Evolutionary conservation across 129 eudicot species (phyloP).

Genomic region (Scalesia atractyloides): DNA sequence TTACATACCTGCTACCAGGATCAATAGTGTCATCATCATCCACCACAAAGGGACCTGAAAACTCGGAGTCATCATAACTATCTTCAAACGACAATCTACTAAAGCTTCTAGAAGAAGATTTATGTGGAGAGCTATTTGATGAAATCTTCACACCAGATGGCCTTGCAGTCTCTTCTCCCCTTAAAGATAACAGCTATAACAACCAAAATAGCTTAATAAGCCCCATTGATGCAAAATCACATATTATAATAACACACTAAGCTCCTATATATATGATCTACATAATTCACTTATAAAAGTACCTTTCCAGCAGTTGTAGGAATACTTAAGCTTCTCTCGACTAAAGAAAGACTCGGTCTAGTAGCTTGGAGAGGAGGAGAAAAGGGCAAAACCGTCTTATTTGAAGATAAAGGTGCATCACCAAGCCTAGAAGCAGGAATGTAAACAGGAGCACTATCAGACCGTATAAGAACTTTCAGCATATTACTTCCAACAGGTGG

Average conservation of each 20-base stretch:
- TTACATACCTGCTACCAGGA: slow-evolving; percentile 72
- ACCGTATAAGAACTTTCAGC: slow-evolving; percentile 51
- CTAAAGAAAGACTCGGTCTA: slow-evolving; percentile 42
- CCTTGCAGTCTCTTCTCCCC: slow-evolving; percentile 62
- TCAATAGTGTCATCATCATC: slow-evolving; percentile 78
- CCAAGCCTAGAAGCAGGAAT: slow-evolving; percentile 58
- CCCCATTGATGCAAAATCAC: neutral
- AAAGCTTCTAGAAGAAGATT: slow-evolving; percentile 69
- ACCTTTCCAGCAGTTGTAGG: slow-evolving; percentile 66
- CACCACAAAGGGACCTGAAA: slow-evolving; percentile 83
- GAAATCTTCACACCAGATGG: slow-evolving; percentile 49
- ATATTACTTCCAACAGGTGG: slow-evolving; percentile 63
- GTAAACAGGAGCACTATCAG: slow-evolving; percentile 81
- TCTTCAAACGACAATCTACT: slow-evolving; percentile 72
- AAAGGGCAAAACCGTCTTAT: slow-evolving; percentile 52
- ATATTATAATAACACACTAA: neutral
- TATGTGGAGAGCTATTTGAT: slow-evolving; percentile 61
- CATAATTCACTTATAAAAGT: slow-evolving; percentile 8
- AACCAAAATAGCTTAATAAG: slow-evolving; percentile 11
- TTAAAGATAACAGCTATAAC: slow-evolving; percentile 50
- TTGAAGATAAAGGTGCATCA: slow-evolving; percentile 41
- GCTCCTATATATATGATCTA: neutral
- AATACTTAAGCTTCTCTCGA: slow-evolving; percentile 44
- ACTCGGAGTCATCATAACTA: slow-evolving; percentile 76
- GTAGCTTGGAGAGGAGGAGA: slow-evolving; percentile 57